Evolutionary conservation across 176 grass and related monocot species (phyloP).

Genomic region (Phoenix dactylifera): DNA sequence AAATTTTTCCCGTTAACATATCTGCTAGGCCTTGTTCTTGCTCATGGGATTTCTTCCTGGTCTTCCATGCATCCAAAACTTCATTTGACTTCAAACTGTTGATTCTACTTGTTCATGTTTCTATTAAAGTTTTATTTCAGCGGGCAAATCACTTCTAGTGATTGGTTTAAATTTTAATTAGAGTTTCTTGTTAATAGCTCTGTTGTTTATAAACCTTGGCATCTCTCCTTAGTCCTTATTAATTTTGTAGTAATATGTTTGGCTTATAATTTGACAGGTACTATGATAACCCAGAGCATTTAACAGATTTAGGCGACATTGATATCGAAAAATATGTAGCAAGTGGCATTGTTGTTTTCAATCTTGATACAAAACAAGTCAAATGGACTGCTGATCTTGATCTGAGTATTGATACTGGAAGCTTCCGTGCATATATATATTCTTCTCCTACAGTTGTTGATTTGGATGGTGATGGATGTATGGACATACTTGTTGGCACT

Average conservation of each 20-base stretch:
- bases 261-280: conserved; percentile 46
- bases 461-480: conserved; percentile 91
- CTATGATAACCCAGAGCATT: conserved; percentile 58
- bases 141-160: too few species aligned
- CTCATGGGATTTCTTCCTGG: too few species aligned
- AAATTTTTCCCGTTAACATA: too few species aligned
- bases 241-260: neutral
- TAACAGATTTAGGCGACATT: conserved; percentile 58
- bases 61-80: too few species aligned
- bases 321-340: conserved; percentile 80
- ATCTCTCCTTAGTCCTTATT: too few species aligned
- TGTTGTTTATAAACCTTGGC: too few species aligned
- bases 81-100: too few species aligned
- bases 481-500: conserved; percentile 94
- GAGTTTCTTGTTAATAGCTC: too few species aligned
- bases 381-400: conserved; percentile 81
- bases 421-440: conserved; percentile 65
- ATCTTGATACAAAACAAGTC: conserved; percentile 88
- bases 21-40: too few species aligned
- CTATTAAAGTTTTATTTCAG: too few species aligned
- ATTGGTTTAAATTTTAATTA: too few species aligned
- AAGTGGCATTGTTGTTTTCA: conserved; percentile 91
- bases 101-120: too few species aligned
- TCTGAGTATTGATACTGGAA: conserved; percentile 65
- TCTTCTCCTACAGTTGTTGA: conserved; percentile 91